phyloP scores from a whole-genome alignment of 164 flowering plant genomes.

The Stephania japonica region DNA sequence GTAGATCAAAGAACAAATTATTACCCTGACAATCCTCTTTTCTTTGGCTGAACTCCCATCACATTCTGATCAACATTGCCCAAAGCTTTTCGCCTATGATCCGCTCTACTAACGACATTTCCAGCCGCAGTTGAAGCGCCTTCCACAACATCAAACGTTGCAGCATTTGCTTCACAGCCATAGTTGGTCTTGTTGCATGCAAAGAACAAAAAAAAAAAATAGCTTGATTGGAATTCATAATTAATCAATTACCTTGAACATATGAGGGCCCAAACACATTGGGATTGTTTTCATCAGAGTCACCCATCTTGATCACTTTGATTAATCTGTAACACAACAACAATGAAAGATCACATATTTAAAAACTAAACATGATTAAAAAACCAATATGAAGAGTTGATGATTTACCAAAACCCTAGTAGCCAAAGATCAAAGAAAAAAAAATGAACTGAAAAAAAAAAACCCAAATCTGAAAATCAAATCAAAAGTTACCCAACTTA shows the following conservation, averaged over 20 bases:
- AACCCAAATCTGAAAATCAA: conserved; percentile 14
- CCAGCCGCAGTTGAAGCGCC: conserved; percentile 5
- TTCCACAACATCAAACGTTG: background rate
- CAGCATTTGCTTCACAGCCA: background rate
- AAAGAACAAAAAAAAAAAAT: no score
- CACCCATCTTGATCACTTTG: conserved; percentile 33
- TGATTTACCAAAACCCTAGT: background rate
- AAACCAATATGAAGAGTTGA: conserved; percentile 4
- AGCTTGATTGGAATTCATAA: background rate
- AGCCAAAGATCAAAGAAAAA: conserved; percentile 11
- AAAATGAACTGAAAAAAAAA: background rate
- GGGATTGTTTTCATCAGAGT: conserved; percentile 58
- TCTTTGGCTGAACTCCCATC: conserved; percentile 46
- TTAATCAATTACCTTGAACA: conserved; percentile 29
- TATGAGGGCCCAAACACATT: conserved; percentile 30
- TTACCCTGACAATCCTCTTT: conserved; percentile 47
- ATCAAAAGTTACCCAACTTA: conserved; percentile 6
- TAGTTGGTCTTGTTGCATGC: background rate
- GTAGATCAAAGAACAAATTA: conserved; percentile 13
- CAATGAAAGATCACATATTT: background rate
- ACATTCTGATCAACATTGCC: conserved; percentile 49
- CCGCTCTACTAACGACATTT: conserved; percentile 21
- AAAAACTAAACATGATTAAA: background rate
- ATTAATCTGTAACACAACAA: background rate
- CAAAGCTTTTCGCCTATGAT: conserved; percentile 62